Percentiles rank a stretch among this genome's conserved stretches.
phyloP scores from a whole-genome alignment of 805 yeast genomes.

The Nakazawaea ernobii region DNA sequence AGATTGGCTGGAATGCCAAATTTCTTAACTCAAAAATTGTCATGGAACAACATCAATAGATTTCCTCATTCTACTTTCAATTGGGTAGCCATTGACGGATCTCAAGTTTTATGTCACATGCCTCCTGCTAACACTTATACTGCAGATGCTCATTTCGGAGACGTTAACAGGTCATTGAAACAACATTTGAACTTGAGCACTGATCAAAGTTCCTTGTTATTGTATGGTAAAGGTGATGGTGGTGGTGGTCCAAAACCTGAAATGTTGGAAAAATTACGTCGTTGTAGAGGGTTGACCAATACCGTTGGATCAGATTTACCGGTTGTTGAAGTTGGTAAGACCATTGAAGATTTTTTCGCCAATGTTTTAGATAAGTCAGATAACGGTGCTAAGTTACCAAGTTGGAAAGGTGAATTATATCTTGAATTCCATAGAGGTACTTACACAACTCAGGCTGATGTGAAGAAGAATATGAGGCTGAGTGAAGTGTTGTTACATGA shows the following conservation, averaged over 20 bases:
- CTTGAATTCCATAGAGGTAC: slow-evolving; percentile 97
- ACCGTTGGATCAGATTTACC: slow-evolving; percentile 74
- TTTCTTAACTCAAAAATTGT: slow-evolving; percentile 86
- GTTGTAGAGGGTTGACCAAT: slow-evolving; percentile 84
- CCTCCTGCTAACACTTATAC: slow-evolving; percentile 97
- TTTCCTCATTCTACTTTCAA: slow-evolving; percentile 90
- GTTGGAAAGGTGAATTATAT: slow-evolving; percentile 93
- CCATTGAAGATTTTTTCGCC: slow-evolving; percentile 78
- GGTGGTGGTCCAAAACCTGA: slow-evolving; percentile 98
- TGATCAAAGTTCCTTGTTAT: slow-evolving; percentile 73
- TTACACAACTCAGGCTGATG: slow-evolving; percentile 87
- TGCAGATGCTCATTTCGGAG: slow-evolving; percentile 89
- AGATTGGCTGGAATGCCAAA: slow-evolving; percentile 79
- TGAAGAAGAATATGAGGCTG: slow-evolving; percentile 73
- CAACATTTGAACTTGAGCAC: slow-evolving; percentile 83
- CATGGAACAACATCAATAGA: slow-evolving; percentile 92
- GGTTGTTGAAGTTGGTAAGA: slow-evolving; percentile 67
- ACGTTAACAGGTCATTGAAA: slow-evolving; percentile 69
- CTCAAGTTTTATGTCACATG: slow-evolving; percentile 94
- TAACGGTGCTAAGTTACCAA: slow-evolving; percentile 62
- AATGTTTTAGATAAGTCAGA: slow-evolving; percentile 55
- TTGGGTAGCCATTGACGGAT: slow-evolving; percentile 93
- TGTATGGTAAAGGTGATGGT: slow-evolving; percentile 95
- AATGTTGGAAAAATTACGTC: slow-evolving; percentile 87
- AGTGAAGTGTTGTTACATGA: slow-evolving; percentile 78